These are phyloP conservation scores for Akanthomyces muscarius DNA, from an alignment of 2,329 filamentous ascomycete species.

Conservation along the genomic window DNA sequence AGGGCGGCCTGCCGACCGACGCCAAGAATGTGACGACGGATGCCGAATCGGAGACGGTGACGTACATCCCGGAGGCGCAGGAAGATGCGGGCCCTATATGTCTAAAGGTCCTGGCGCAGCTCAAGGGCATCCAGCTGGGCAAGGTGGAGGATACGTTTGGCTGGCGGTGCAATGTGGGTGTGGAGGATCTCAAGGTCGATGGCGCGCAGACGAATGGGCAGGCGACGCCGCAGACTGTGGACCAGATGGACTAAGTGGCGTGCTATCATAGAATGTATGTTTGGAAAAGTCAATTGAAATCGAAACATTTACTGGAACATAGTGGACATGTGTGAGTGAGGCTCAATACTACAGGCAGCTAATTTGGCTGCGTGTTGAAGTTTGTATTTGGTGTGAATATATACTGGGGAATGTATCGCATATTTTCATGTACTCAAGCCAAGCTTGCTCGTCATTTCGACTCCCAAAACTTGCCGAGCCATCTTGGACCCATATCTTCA, in stretches of 20 bases:
- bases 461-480: background rate
- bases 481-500: background rate
- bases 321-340: background rate
- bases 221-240: constrained; percentile 27
- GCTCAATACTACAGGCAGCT: background rate
- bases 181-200: constrained; percentile 42
- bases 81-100: constrained; percentile 72
- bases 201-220: constrained; percentile 24
- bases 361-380: background rate
- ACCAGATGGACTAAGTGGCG: constrained; percentile 29
- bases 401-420: background rate
- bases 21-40: constrained; percentile 37
- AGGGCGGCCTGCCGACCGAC: constrained; percentile 23
- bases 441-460: background rate
- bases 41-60: constrained; percentile 46
- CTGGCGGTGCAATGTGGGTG: constrained; percentile 57
- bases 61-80: constrained; percentile 50
- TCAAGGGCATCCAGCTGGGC: constrained; percentile 84
- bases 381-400: constrained; percentile 5
- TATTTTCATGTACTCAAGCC: background rate
- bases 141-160: constrained; percentile 71
- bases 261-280: too few species aligned
- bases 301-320: background rate
- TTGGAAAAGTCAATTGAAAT: background rate
- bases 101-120: constrained; percentile 64